phyloP scores from a whole-genome alignment of 169 alveolate genomes.

The Eimeria mitis region DNA sequence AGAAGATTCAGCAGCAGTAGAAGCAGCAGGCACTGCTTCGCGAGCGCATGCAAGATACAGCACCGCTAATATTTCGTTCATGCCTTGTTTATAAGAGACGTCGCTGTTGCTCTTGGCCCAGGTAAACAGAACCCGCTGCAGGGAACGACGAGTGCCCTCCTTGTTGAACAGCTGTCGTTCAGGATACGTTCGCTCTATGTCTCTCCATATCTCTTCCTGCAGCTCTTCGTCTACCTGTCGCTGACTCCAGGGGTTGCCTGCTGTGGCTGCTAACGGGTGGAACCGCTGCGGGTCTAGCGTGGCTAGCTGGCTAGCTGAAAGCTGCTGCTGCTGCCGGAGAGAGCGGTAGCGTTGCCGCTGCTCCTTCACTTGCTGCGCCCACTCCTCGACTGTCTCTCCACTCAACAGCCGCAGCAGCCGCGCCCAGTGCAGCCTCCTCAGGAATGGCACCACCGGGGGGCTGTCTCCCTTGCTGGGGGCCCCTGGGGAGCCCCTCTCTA shows the following conservation, averaged over 20 bases:
- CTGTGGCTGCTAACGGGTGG: slow-evolving; percentile 76
- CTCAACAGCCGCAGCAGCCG: slow-evolving; percentile 51
- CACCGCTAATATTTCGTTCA: slow-evolving; percentile 87
- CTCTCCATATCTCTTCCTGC: slow-evolving; percentile 87
- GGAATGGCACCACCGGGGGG: background rate
- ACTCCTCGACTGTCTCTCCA: slow-evolving; percentile 29
- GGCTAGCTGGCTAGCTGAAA: slow-evolving; percentile 69
- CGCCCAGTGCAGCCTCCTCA: slow-evolving; percentile 71
- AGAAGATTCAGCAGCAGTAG: background rate
- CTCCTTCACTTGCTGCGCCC: slow-evolving; percentile 69
- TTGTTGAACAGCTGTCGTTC: slow-evolving; percentile 89
- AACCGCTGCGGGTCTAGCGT: slow-evolving; percentile 78
- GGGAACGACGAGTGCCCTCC: slow-evolving; percentile 86
- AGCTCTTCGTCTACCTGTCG: slow-evolving; percentile 83
- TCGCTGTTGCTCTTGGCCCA: slow-evolving; percentile 91
- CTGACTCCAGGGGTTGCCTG: slow-evolving; percentile 86
- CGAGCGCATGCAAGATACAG: slow-evolving; percentile 81
- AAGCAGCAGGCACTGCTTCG: slow-evolving; percentile 79
- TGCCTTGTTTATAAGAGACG: slow-evolving; percentile 92
- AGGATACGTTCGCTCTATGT: slow-evolving; percentile 85
- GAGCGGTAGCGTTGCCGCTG: slow-evolving; percentile 37
- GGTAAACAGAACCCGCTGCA: slow-evolving; percentile 89
- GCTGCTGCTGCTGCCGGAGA: slow-evolving; percentile 70
- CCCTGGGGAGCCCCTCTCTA: background rate
- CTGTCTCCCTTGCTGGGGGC: background rate